phyloP scores from a whole-genome alignment of 2,329 filamentous ascomycete genomes.

The Chaetomiaceae sp. region DNA sequence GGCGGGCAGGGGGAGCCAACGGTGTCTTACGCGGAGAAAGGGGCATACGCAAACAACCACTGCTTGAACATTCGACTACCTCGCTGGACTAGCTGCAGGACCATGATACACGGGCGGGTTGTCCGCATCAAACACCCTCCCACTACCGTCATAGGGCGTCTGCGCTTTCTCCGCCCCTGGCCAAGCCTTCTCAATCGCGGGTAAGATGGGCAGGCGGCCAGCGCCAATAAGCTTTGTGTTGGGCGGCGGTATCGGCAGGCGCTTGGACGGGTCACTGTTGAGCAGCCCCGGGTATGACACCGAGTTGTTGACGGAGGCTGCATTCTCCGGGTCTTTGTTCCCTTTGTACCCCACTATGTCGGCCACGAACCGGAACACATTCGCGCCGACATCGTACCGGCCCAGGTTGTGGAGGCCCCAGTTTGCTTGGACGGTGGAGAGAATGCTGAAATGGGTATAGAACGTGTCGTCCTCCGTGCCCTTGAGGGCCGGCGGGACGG shows the following conservation, averaged over 20 bases:
- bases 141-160: constrained; percentile 45
- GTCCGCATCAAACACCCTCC: constrained; percentile 40
- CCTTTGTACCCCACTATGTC: constrained; percentile 23
- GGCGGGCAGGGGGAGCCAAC: too few species aligned
- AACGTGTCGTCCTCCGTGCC: constrained; percentile 50
- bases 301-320: constrained; percentile 35
- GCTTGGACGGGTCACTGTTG: constrained; percentile 33
- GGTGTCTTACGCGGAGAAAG: too few species aligned
- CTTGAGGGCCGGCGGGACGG: constrained; percentile 42
- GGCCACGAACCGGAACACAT: constrained; percentile 29
- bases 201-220: constrained; percentile 38
- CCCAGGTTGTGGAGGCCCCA: constrained; percentile 41
- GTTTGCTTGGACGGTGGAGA: constrained; percentile 40
- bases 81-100: constrained; percentile 26
- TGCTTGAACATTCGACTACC: too few species aligned
- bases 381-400: constrained; percentile 38
- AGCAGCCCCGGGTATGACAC: constrained; percentile 41
- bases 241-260: constrained; percentile 36
- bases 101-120: constrained; percentile 37
- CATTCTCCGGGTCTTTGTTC: constrained; percentile 36
- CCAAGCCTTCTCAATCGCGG: constrained; percentile 33
- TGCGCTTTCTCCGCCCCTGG: constrained; percentile 23
- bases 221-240: constrained; percentile 42
- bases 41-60: too few species aligned
- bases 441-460: constrained; percentile 42